Conservation (phyloP, 129 eudicot genomes). For the Lactuca saligna region DNA sequence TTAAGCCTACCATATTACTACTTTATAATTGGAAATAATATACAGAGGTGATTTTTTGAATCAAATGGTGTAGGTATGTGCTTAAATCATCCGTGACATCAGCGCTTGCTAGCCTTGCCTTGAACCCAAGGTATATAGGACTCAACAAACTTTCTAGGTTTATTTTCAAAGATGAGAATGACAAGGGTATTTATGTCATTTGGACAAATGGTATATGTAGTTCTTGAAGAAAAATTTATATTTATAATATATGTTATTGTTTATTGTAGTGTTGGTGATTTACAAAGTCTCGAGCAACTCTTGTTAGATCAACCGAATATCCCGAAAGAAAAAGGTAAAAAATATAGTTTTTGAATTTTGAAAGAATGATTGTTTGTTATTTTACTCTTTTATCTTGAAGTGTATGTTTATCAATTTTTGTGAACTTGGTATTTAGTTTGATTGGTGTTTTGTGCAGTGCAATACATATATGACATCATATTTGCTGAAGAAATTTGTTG, state of each 20-base stretch:
- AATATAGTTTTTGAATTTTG: not conserved
- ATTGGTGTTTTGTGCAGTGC: slow-evolving; percentile 62
- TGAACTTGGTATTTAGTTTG: not conserved
- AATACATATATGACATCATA: slow-evolving; percentile 58
- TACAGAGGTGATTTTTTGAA: not conserved
- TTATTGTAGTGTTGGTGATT: slow-evolving; percentile 63
- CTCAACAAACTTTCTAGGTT: not conserved
- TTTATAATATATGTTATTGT: not conserved
- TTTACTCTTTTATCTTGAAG: not conserved
- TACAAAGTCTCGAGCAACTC: slow-evolving; percentile 67
- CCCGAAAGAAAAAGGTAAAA: slow-evolving; percentile 69
- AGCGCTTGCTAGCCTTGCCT: slow-evolving; percentile 49
- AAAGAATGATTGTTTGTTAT: slow-evolving; percentile 4
- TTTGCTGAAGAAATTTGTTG: slow-evolving; percentile 87
- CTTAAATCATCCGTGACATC: slow-evolving; percentile 58
- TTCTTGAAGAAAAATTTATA: not conserved
- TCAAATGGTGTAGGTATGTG: slow-evolving; percentile 44
- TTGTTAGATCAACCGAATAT: slow-evolving; percentile 90
- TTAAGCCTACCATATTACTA: no score
- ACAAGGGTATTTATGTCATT: no score
- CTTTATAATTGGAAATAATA: no score
- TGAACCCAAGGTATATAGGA: slow-evolving; percentile 61
- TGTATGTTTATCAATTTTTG: not conserved
- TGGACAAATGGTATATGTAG: not conserved
- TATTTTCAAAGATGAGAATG: no score